Evolutionary conservation across 164 flowering plant genomes (phyloP).

Genomic region (Paratinospora sagittata): DNA sequence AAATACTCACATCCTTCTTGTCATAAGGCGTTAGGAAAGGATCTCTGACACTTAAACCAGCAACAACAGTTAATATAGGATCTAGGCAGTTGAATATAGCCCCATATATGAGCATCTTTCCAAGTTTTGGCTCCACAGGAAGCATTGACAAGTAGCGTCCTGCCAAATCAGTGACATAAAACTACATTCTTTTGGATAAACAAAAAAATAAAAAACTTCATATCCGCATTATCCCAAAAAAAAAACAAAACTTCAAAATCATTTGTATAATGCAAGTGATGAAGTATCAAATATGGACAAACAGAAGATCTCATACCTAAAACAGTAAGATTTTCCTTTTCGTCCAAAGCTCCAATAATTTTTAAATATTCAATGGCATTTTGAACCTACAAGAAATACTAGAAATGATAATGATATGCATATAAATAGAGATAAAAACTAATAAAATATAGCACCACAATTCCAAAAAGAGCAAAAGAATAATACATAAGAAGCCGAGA

Average conservation of each 20-base stretch:
- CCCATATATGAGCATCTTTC: conserved; percentile 92
- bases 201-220: background rate
- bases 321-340: conserved; percentile 72
- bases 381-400: conserved; percentile 56
- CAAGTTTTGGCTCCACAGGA: conserved; percentile 97
- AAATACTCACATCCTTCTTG: conserved; percentile 84
- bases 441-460: background rate
- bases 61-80: conserved; percentile 80
- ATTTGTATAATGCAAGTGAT: background rate
- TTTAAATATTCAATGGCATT: conserved; percentile 90
- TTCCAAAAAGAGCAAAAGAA: background rate
- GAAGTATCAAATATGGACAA: background rate
- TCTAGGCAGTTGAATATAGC: conserved; percentile 84
- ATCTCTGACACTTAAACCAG: conserved; percentile 91
- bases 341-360: conserved; percentile 82
- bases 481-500: background rate
- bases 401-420: background rate
- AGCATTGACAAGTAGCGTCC: conserved; percentile 81
- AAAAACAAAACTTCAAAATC: background rate
- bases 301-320: conserved; percentile 41
- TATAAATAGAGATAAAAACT: background rate
- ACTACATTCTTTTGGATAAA: background rate
- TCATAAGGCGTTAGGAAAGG: conserved; percentile 84
- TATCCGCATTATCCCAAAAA: background rate
- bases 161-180: conserved; percentile 28